A percentile compares a stretch with the other conserved stretches of the same genome.
Evolutionary conservation across 1,139 yeast species (phyloP).

Genomic region (Debaryomyces fabryi): DNA sequence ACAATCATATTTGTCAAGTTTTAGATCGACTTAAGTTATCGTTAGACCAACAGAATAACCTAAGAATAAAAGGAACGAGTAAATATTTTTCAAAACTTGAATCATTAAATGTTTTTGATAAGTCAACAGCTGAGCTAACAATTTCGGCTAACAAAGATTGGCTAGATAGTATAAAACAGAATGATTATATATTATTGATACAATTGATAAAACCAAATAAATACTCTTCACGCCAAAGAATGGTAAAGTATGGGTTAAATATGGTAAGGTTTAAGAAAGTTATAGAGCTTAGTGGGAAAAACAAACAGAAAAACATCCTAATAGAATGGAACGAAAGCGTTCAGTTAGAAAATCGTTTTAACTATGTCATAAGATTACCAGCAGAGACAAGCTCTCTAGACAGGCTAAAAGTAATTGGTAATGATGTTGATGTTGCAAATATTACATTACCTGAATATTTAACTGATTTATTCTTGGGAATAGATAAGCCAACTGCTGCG

Average conservation of each 20-base stretch:
- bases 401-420: background rate
- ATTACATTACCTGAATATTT: constrained; percentile 29
- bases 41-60: constrained; percentile 15
- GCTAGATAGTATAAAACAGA: background rate
- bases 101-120: constrained; percentile 9
- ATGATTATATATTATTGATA: constrained; percentile 19
- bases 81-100: constrained; percentile 28
- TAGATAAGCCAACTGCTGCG: constrained; percentile 25
- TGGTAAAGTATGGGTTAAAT: constrained; percentile 30
- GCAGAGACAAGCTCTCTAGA: constrained; percentile 1
- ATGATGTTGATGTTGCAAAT: constrained; percentile 1
- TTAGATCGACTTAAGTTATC: constrained; percentile 22
- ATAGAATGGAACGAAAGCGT: constrained; percentile 4
- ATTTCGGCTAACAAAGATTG: constrained; percentile 7
- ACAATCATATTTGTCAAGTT: constrained; percentile 23
- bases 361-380: constrained; percentile 12
- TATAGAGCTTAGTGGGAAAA: background rate
- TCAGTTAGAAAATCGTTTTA: constrained; percentile 10
- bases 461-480: constrained; percentile 34
- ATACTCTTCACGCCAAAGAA: constrained; percentile 24
- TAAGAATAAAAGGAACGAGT: constrained; percentile 30
- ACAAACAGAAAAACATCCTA: background rate
- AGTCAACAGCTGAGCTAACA: constrained; percentile 3
- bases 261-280: constrained; percentile 19
- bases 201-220: constrained; percentile 37